Conservation (phyloP, 306 rosid genomes). For the Casuarina equisetifolia region DNA sequence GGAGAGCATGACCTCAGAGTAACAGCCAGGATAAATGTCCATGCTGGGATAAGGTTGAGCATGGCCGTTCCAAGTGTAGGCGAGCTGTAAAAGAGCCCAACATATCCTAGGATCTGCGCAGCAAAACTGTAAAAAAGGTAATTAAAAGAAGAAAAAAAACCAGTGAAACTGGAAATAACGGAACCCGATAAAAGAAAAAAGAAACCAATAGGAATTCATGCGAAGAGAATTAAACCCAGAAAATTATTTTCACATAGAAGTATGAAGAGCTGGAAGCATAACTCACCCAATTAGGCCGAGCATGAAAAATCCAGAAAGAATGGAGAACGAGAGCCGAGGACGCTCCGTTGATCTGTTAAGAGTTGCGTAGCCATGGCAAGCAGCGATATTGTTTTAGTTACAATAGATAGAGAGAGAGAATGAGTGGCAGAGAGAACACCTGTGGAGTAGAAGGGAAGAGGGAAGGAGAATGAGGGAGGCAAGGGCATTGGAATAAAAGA, state of each 20-base stretch:
- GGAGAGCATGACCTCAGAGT: constrained; percentile 39
- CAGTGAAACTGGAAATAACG: not conserved
- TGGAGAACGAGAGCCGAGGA: not conserved
- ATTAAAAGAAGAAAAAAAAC: not conserved
- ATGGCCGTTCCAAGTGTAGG: constrained; percentile 47
- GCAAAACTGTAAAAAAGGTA: constrained; percentile 29
- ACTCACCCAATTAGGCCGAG: not conserved
- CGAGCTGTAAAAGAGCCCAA: constrained; percentile 53
- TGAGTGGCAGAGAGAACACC: not conserved
- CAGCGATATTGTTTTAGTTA: not conserved
- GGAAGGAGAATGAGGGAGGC: constrained; percentile 71
- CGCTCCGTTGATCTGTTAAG: constrained; percentile 1
- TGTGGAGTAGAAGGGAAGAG: constrained; percentile 29
- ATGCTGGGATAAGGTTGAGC: constrained; percentile 55
- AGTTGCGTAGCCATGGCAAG: not conserved
- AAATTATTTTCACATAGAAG: not conserved
- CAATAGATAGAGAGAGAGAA: not conserved
- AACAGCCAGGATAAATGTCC: constrained; percentile 51
- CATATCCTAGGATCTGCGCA: constrained; percentile 29
- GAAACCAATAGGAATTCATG: not conserved
- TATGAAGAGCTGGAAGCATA: not conserved
- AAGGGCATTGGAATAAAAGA: constrained; percentile 65
- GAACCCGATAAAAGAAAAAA: not conserved
- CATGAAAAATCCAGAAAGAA: not conserved
- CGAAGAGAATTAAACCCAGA: not conserved